Base-by-base conservation (phyloP, 2,329 filamentous ascomycete species). In the Ceratocystis cubensis region DNA sequence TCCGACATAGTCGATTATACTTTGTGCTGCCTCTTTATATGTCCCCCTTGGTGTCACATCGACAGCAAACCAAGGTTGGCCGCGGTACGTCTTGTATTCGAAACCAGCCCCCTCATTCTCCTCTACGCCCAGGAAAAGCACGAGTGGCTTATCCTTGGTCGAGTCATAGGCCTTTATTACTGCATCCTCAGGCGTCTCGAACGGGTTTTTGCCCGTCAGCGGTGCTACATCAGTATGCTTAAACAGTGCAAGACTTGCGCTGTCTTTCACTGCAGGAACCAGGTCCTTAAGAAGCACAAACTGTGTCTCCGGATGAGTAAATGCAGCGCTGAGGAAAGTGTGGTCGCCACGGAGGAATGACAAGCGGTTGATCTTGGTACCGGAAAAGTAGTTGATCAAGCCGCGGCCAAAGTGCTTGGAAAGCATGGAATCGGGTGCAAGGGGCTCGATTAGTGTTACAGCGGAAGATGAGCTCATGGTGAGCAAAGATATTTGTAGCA, bases 61-160 rank as follows among this genome's bases (percentile, higher is more conserved):
- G 13, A 99, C 75, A 1, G 92, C 93, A 73, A 97, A 99, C 76
- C 86, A 95, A 1, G 94, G 92, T 62, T 82, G 81, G 2, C 93
- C 94, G 44, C 80, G 82, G 74, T 96, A 95, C 61, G 84, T 84
- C 68, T 84, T 85, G 72, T 87, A 88, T 68, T 79, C 73, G 64
- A 88, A 82, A 0, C 78, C 81, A 37, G 73, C 71, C 20, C 74
- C 72, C 57, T 74, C 69, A 71, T 75, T 75, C 71, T 96, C 91
- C 70, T 96, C 85, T 61, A 96, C 76, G 0, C 93, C 93, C 33
- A 97, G 78, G 73, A 97, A 96, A 64, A 97, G 80, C 64, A 96
- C 79, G 69, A 90, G 82, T 2, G 91, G 87, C 22, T 79, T 76
- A 17, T 84, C 84, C 65, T 82, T 78, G 3, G 80, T 78, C 37